phyloP scores from a whole-genome alignment of 1,284 basidiomycete species.

The Ceratobasidium sp. region DNA sequence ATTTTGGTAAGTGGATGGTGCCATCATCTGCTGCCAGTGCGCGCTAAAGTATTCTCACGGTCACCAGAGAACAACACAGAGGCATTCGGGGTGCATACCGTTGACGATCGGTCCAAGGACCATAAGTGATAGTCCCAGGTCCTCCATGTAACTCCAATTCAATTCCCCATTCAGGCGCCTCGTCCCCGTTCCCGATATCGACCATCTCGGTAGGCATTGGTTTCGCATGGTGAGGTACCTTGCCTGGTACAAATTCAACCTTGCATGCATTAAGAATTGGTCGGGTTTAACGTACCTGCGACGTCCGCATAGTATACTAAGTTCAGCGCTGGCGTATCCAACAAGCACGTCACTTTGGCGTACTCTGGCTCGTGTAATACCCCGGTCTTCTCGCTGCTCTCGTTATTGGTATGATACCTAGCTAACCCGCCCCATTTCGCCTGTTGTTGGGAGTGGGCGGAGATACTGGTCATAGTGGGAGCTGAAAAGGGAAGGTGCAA shows the following conservation, averaged over 20 bases:
- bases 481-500: neutral
- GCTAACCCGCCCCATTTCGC: slow-evolving; percentile 54
- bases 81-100: too few species aligned
- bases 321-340: slow-evolving; percentile 79
- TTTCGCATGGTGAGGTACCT: slow-evolving; percentile 48
- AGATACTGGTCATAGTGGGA: slow-evolving; percentile 5
- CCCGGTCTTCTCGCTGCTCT: slow-evolving; percentile 40
- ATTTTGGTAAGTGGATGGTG: slow-evolving; percentile 79
- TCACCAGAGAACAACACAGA: neutral
- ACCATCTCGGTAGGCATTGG: slow-evolving; percentile 55
- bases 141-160: slow-evolving; percentile 82
- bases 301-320: slow-evolving; percentile 83
- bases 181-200: slow-evolving; percentile 84
- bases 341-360: slow-evolving; percentile 80
- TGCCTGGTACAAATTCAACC: slow-evolving; percentile 51
- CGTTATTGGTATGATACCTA: slow-evolving; percentile 50
- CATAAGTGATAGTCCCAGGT: slow-evolving; percentile 67
- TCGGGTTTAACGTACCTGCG: slow-evolving; percentile 47
- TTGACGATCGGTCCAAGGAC: slow-evolving; percentile 94
- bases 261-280: neutral
- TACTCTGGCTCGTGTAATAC: slow-evolving; percentile 64
- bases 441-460: slow-evolving; percentile 43
- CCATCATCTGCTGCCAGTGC: slow-evolving; percentile 79
- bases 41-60: slow-evolving; percentile 55
- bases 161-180: slow-evolving; percentile 90